Conservation (phyloP, 345 rosid species). For the Ailanthus altissimus region DNA sequence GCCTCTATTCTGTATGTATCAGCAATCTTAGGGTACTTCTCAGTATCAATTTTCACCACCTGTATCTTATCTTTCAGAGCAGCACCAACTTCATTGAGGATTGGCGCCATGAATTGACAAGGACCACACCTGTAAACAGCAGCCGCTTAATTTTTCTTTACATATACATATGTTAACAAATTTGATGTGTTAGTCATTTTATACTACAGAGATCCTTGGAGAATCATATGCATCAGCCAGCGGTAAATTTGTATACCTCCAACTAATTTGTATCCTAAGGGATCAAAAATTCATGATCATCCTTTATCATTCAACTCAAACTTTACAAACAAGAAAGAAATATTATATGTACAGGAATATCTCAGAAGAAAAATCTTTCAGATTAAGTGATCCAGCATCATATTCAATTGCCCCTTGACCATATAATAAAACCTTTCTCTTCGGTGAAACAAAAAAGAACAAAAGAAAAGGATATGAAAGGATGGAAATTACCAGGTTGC, state of each 20-base stretch:
- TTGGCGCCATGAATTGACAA: constrained; percentile 85
- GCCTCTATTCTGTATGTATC: constrained; percentile 71
- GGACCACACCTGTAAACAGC: constrained; percentile 85
- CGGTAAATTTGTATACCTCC: too few relatives aligned
- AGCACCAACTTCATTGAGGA: constrained; percentile 71
- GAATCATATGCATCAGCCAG: too few relatives aligned
- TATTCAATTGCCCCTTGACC: background rate
- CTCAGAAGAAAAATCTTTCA: background rate
- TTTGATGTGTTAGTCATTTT: background rate
- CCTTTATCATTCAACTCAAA: constrained; percentile 7
- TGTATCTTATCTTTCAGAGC: constrained; percentile 63
- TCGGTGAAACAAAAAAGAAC: background rate
- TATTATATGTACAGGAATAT: background rate
- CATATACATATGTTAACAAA: background rate
- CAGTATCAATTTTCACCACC: constrained; percentile 89
- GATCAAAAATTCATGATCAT: background rate
- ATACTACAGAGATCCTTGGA: background rate
- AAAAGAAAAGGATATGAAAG: background rate
- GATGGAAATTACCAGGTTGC: constrained; percentile 67
- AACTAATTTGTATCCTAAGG: background rate
- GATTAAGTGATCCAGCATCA: background rate
- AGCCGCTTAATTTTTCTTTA: background rate
- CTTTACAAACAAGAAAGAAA: background rate
- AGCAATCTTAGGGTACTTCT: constrained; percentile 84
- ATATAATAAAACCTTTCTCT: background rate